Conservation (phyloP, 2,329 filamentous ascomycete species). For the Diplodia corticola region DNA sequence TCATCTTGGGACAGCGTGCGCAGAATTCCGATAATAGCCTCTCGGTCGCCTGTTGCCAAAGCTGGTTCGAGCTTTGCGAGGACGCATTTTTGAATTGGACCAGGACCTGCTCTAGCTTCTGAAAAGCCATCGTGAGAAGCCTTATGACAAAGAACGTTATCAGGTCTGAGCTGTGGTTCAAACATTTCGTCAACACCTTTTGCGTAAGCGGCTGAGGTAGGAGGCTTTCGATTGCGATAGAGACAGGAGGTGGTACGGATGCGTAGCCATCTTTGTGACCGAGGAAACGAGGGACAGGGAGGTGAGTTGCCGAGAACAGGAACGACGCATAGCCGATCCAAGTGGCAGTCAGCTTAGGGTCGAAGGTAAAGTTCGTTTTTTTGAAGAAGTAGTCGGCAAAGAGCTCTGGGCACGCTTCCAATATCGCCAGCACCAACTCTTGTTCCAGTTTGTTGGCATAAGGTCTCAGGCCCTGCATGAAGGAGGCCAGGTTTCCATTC, state of each 20-base stretch:
- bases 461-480: constrained; percentile 76
- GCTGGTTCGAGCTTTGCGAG: constrained; percentile 37
- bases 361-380: constrained; percentile 75
- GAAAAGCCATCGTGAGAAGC: constrained; percentile 73
- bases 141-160: constrained; percentile 82
- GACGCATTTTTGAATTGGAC: constrained; percentile 59
- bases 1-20: constrained; percentile 76
- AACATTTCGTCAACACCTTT: constrained; percentile 74
- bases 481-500: constrained; percentile 76
- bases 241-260: constrained; percentile 72
- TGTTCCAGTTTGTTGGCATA: constrained; percentile 80
- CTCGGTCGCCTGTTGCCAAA: constrained; percentile 70
- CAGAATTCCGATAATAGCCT: constrained; percentile 74
- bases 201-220: constrained; percentile 80
- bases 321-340: constrained; percentile 95
- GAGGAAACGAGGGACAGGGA: constrained; percentile 71
- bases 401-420: constrained; percentile 79
- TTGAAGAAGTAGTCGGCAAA: constrained; percentile 83
- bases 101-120: constrained; percentile 70
- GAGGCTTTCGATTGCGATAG: constrained; percentile 80
- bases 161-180: constrained; percentile 75
- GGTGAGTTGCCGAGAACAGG: constrained; percentile 75
- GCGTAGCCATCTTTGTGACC: constrained; percentile 66
- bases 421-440: constrained; percentile 77
- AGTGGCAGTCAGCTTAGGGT: constrained; percentile 86